These are phyloP conservation scores for Plasmodium inui DNA, from an alignment of 169 alveolate species.

Conservation along the genomic window DNA sequence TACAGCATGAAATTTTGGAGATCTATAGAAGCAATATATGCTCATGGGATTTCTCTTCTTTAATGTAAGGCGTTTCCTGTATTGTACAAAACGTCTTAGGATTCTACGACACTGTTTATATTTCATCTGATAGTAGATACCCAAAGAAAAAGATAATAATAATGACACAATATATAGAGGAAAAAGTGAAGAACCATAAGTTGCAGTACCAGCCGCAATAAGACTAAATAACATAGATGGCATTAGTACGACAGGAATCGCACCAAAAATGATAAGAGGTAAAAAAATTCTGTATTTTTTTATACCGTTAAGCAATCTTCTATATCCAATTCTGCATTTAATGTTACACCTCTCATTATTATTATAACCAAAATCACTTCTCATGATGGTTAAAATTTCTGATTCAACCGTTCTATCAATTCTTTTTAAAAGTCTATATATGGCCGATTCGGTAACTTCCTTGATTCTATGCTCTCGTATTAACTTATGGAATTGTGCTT, in stretches of 20 bases:
- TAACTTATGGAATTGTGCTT: not conserved
- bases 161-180: not conserved
- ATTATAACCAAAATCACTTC: not conserved
- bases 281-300: not conserved
- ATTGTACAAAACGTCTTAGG: not conserved
- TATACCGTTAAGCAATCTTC: not conserved
- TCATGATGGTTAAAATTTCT: not conserved
- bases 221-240: not conserved
- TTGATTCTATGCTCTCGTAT: not conserved
- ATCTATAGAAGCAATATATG: not conserved
- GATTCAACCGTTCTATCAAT: not conserved
- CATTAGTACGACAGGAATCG: not conserved
- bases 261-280: not conserved
- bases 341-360: not conserved
- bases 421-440: not conserved
- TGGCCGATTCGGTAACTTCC: not conserved
- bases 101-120: not conserved
- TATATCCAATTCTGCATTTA: not conserved
- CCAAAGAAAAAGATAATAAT: not conserved
- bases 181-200: too few relatives aligned
- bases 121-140: not conserved
- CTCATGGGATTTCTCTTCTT: not conserved
- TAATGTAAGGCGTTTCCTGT: not conserved
- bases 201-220: not conserved
- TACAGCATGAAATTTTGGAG: not conserved